Evolutionary conservation across 768 basidiomycete genomes (phyloP).

Genomic region (Trametes cingulata): DNA sequence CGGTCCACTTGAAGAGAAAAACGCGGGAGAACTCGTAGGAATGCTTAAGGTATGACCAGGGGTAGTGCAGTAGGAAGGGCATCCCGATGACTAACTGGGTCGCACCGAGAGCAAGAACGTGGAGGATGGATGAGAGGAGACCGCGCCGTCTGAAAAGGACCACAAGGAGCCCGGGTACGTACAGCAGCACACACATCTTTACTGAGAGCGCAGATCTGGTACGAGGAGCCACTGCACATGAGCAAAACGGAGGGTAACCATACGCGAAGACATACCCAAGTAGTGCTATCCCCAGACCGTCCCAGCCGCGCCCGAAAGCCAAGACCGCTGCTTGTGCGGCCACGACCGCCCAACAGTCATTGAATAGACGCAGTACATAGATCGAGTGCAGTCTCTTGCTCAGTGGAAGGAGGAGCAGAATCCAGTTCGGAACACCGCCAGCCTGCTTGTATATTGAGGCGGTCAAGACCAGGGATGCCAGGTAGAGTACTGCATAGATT

Average conservation of each 20-base stretch:
- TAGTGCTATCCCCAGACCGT: constrained; percentile 63
- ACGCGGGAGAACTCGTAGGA: constrained; percentile 88
- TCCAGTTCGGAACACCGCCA: constrained; percentile 69
- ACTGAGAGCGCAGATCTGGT: constrained; percentile 79
- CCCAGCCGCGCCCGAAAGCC: constrained; percentile 58
- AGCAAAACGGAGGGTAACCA: background rate
- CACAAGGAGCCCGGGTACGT: constrained; percentile 85
- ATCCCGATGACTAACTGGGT: constrained; percentile 64
- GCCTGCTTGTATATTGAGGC: constrained; percentile 69
- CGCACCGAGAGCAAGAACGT: constrained; percentile 46
- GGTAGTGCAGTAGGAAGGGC: constrained; percentile 67
- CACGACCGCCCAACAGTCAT: constrained; percentile 86
- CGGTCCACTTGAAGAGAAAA: constrained; percentile 96
- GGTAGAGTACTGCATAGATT: constrained; percentile 75
- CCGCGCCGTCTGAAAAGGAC: constrained; percentile 78
- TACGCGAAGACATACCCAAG: constrained; percentile 59
- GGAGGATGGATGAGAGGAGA: constrained; percentile 49
- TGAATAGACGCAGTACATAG: constrained; percentile 88
- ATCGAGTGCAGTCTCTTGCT: constrained; percentile 96
- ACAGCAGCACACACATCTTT: constrained; percentile 93
- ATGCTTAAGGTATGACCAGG: constrained; percentile 63
- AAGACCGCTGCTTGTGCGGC: constrained; percentile 67
- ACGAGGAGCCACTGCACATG: background rate
- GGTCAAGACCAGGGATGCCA: constrained; percentile 61
- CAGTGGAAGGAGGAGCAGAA: constrained; percentile 68